Percentiles rank a stretch among this genome's conserved stretches.
Evolutionary conservation across 75 land plant species (phyloP).

Genomic region (Cupressus sempervirens): DNA sequence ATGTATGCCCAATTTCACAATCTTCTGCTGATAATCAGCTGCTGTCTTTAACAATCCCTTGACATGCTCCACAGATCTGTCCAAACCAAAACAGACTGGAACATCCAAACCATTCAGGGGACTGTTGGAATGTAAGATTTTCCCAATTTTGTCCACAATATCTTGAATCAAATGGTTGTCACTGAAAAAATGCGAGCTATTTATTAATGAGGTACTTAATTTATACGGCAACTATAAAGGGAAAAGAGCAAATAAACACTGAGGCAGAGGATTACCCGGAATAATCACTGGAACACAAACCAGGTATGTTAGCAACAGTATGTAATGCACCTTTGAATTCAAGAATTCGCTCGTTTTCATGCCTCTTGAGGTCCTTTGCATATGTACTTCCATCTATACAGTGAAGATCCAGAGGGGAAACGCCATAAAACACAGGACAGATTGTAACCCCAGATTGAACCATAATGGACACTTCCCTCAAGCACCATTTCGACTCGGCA

Average conservation of each 20-base stretch:
- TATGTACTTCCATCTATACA: not conserved
- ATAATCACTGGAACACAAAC: not conserved
- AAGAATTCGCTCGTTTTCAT: not conserved
- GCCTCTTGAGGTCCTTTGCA: not conserved
- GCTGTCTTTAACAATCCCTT: not conserved
- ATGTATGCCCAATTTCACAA: not conserved
- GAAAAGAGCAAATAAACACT: not conserved
- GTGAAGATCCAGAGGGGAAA: not conserved
- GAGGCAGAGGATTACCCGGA: not conserved
- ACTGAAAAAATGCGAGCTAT: not conserved
- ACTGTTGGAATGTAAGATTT: not conserved
- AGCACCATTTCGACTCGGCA: not conserved
- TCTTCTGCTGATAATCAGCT: not conserved
- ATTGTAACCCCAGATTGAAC: not conserved
- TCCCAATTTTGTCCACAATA: not conserved
- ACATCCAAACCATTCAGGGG: not conserved
- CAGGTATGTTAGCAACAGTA: not conserved
- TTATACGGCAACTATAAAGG: not conserved
- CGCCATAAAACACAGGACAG: not conserved
- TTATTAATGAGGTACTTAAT: not conserved
- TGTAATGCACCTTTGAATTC: not conserved
- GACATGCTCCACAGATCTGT: not conserved
- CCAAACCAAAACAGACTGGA: not conserved
- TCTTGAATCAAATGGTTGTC: not conserved
- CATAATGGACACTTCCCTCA: not conserved